A percentile compares a stretch with the other conserved stretches of the same genome.
These are phyloP conservation scores for Aspergillus ustus DNA, from an alignment of 2,329 filamentous ascomycete species.

Conservation along the genomic window DNA sequence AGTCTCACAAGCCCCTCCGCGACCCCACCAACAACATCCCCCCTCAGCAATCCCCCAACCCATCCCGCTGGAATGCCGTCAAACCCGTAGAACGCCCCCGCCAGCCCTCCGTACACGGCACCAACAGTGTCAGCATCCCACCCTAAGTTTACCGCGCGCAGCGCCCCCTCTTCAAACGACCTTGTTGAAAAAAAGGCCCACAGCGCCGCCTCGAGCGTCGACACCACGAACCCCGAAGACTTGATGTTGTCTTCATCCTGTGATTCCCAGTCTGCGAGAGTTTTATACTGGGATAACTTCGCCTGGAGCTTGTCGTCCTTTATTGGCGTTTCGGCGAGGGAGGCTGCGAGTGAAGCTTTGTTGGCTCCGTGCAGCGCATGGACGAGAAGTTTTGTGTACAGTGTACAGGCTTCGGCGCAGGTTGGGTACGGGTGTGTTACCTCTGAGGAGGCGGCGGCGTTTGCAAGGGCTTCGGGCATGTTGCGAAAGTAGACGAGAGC, in stretches of 20 bases:
- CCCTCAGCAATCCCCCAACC: conserved; percentile 33
- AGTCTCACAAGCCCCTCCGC: neutral
- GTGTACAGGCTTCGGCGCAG: conserved; percentile 46
- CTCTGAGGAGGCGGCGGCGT: conserved; percentile 33
- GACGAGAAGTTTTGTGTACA: conserved; percentile 42
- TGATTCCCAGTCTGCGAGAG: conserved; percentile 33
- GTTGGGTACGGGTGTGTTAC: conserved; percentile 46
- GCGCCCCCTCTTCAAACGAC: conserved; percentile 42
- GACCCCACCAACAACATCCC: conserved; percentile 5
- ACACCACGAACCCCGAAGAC: conserved; percentile 48
- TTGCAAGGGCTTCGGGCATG: conserved; percentile 26
- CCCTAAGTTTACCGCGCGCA: conserved; percentile 49
- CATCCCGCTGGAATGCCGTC: conserved; percentile 39
- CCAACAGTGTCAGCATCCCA: conserved; percentile 52
- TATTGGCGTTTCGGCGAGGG: conserved; percentile 2
- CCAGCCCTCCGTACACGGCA: conserved; percentile 51
- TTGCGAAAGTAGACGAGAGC: conserved; percentile 37
- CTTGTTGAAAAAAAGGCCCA: conserved; percentile 50
- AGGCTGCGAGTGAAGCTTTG: neutral
- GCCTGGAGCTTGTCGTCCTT: conserved; percentile 22
- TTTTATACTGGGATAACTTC: conserved; percentile 20
- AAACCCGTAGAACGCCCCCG: conserved; percentile 47
- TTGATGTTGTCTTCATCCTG: conserved; percentile 31
- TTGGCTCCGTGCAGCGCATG: conserved; percentile 32
- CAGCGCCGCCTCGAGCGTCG: conserved; percentile 48